Evolutionary conservation across 2,329 filamentous ascomycete species (phyloP), one percentile per base, ranked within the genome.

Genomic region (Acarospora socialis): DNA sequence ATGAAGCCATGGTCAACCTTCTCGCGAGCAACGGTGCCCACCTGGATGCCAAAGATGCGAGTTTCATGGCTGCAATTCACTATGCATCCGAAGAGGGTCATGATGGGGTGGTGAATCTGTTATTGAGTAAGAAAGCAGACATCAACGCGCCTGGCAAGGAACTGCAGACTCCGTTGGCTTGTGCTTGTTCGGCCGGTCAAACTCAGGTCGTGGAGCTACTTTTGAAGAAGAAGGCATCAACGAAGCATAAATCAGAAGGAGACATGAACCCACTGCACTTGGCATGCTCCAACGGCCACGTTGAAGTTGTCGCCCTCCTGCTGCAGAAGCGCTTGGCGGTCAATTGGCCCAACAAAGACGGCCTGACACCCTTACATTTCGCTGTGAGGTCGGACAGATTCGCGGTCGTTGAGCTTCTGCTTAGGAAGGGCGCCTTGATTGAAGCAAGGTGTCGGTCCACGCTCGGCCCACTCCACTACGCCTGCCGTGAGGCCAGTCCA

Each of bases 241-340:
- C 35, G 5, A 43, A 44, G 26, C 38, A 38, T 21, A 35, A 37
- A 2, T 53, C 52, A 30, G 51, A 57, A 28, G 44, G 40, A 10
- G 48, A 45, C 4, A 57, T 56, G 53, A 54, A 51, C 6, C 47
- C 52, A 1, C 30, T 57, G 13, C 55, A 58, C 30, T 56, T 53
- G 53, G 55, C 55, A 16, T 46, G 49, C 5, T 55, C 46, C 35
- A 55, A 54, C 29, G 54, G 54, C 2, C 54, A 57, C 30, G 43
- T 46, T n/a, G 52, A 57, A 16, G 44, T 52, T 12, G 49, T 57
- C 7, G 35, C 49, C 1, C 33, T 54, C 9, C 43, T 57, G 3
- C 44, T 49, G 21, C 43, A 50, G 20, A 51, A 43, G 29, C 52
- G 49, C 40, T 42, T 43, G 5, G 36, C 45, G 4, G 33, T 56